Base-by-base conservation (phyloP, 306 rosid species). In the Quercus wislizeni region DNA sequence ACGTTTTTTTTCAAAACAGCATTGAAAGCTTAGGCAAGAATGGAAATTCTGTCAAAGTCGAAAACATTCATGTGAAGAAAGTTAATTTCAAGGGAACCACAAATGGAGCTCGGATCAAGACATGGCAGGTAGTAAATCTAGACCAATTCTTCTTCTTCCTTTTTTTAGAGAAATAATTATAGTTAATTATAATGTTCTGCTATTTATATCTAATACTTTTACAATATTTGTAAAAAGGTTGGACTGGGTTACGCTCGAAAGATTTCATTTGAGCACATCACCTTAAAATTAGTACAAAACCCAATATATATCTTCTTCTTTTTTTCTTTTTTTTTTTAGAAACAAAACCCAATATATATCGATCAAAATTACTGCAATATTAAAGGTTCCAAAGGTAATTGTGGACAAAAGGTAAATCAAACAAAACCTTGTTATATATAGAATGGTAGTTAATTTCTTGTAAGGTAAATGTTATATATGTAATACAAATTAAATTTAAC, bases 31-130 rank as follows among this genome's bases (percentile, higher is more conserved):
- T 81, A 71, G 81, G 90, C 21, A 82, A 41, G 58, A 30, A 74
- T 4, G 85, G 83, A 12, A 87, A 80, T 64, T 71, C 64, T 31
- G 84, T 79, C 49, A 74, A 79, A 71, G 84, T 87, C 14, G 80
- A 84, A 78, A 76, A 81, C 71, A 76, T 81, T 72, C 74, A 35
- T 65, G 84, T 84, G n/a, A 84, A 83, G 35, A 38, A 61, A 10
- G 83, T 83, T 71, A 57, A 69, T 67, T 79, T 86, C 57, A 68
- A 72, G 9, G 73, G 78, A 55, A 82, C 88, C 13, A 76, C 81
- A 33, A 84, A 84, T 33, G 86, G 86, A 82, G 86, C 83, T 72
- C 79, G 83, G 71, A 82, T 85, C 76, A 85, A 85, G 76, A 80
- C 91, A 33, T 85, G 83, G 85, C 87, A 85, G 78, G 85, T 85